Base-by-base conservation (phyloP, 345 rosid species). In the Eucalyptus fibrosa region DNA sequence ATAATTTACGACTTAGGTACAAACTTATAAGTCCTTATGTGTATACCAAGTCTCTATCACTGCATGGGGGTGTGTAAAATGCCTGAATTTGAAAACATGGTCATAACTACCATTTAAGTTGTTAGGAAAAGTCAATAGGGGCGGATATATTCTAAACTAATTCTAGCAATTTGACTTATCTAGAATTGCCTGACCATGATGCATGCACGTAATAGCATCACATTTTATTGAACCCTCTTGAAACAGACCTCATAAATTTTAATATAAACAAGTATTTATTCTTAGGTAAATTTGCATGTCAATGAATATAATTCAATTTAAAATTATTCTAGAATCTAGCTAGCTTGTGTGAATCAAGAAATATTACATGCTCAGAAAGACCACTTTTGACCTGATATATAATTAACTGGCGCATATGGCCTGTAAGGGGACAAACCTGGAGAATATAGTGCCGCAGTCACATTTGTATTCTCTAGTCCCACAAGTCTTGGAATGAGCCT, bases 391-490 rank as follows among this genome's bases (percentile, higher is more conserved):
- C 81, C 26, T 69, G 81, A 69, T 69, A 4, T 13, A 28, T 28
- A 62, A 62, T 62, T 30, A 28, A 62, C 69, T 62, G 17, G 9
- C 18, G 7, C 77, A n/a, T 65, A n/a, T 53, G 59, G 26, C 11
- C 11, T 21, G 28, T 77, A 10, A 40, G 83, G 77, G 83, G 16
- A 77, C 47, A 37, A 40, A 77, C 83, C 83, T 77, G 83, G 47
- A 37, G 83, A 77, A 77, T 77, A 77, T 87, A 47, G 91, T 90
- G 9, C 91, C 91, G 24, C 91, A 90, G 51, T 90, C 91, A 50
- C 91, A 90, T 50, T 87, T 90, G 87, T 87, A 90, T 59, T 90
- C 91, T 49, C 91, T 90, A 17, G 89, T 90, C 50, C 91, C 91
- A 7, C 89, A 90, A 18, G 91, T 90, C 89, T 90, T 90, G 85